These are phyloP conservation scores for Lactarius hatsudake DNA, from an alignment of 768 basidiomycete genomes.

Conservation along the genomic window DNA sequence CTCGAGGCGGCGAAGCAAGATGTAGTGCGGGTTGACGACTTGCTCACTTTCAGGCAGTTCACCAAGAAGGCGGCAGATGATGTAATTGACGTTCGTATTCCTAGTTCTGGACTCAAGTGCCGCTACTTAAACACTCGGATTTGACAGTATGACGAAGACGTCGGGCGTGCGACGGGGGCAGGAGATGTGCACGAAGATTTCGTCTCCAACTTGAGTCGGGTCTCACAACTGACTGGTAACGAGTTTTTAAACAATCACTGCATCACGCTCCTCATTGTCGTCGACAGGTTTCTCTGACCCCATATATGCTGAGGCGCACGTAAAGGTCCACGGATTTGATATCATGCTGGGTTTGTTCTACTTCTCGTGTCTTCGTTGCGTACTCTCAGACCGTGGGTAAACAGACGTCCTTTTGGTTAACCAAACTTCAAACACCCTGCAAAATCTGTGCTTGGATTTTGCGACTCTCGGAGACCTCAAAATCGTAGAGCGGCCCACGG, in stretches of 20 bases:
- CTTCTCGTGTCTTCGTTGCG: background rate
- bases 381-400: slow-evolving; percentile 2
- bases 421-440: slow-evolving; percentile 89
- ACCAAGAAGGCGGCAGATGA: slow-evolving; percentile 87
- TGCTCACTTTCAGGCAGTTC: slow-evolving; percentile 91
- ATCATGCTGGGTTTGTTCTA: slow-evolving; percentile 72
- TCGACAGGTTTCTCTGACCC: slow-evolving; percentile 89
- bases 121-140: background rate
- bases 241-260: background rate
- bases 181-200: slow-evolving; percentile 87
- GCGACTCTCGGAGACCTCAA: slow-evolving; percentile 96
- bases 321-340: slow-evolving; percentile 97
- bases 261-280: slow-evolving; percentile 9
- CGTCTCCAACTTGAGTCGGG: slow-evolving; percentile 88
- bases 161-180: slow-evolving; percentile 85
- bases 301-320: slow-evolving; percentile 96
- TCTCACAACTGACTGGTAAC: slow-evolving; percentile 88
- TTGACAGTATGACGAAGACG: slow-evolving; percentile 78
- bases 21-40: slow-evolving; percentile 89
- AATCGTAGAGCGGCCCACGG: slow-evolving; percentile 91
- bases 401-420: slow-evolving; percentile 94
- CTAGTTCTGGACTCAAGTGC: slow-evolving; percentile 26
- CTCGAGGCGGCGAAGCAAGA: slow-evolving; percentile 64
- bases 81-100: slow-evolving; percentile 56
- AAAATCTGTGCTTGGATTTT: slow-evolving; percentile 96